Percentiles rank a stretch among this genome's conserved stretches.
These are phyloP conservation scores for Astrothelium macrocarpum DNA, from an alignment of 495 filamentous ascomycete genomes.

Conservation along the genomic window DNA sequence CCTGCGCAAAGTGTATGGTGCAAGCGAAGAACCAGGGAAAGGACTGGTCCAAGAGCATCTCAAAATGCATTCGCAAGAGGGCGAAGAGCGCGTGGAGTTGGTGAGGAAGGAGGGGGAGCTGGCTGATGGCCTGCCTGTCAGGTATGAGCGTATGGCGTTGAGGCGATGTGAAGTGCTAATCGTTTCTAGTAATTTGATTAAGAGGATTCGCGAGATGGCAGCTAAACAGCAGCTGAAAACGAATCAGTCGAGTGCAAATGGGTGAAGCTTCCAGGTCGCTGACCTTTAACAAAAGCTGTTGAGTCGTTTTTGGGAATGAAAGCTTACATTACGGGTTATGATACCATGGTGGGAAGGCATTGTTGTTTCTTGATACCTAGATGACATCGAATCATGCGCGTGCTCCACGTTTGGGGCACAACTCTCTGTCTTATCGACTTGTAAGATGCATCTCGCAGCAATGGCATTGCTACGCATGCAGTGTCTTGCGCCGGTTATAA, in stretches of 20 bases:
- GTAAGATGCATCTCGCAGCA: no score
- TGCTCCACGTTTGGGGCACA: no score
- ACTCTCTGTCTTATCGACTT: no score
- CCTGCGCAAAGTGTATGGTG: slow-evolving; percentile 49
- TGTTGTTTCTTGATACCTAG: background rate
- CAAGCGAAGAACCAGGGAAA: slow-evolving; percentile 47
- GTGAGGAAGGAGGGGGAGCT: slow-evolving; percentile 41
- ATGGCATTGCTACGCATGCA: no score
- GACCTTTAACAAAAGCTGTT: background rate
- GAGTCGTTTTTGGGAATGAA: background rate
- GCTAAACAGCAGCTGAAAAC: slow-evolving; percentile 10
- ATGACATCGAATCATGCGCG: background rate
- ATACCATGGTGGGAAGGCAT: background rate
- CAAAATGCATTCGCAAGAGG: slow-evolving; percentile 52
- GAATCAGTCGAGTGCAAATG: background rate
- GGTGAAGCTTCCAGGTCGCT: background rate
- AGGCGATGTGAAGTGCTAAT: background rate
- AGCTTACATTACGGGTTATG: background rate
- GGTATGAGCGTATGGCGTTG: slow-evolving; percentile 31
- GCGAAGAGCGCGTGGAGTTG: slow-evolving; percentile 49
- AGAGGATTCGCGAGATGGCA: slow-evolving; percentile 26
- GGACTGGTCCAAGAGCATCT: slow-evolving; percentile 55
- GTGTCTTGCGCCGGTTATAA: no score
- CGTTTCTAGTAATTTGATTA: slow-evolving; percentile 24
- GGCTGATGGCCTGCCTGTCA: slow-evolving; percentile 46